Base-by-base conservation (phyloP, 495 filamentous ascomycete genomes). In the Aspergillus coremiiformis region DNA sequence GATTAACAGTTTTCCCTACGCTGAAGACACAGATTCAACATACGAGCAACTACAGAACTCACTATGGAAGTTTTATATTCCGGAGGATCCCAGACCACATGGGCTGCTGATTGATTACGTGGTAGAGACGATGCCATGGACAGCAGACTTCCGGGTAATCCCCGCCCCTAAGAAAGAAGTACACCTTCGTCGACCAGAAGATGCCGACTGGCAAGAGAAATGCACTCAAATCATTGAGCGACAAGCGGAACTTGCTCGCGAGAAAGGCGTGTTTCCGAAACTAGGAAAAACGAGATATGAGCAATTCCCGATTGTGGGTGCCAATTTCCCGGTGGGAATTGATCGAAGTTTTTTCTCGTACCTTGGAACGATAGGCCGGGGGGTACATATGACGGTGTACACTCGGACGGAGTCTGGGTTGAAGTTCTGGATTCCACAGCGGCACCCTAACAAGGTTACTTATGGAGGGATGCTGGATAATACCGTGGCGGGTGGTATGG, bases 401-500 rank as follows among this genome's bases (percentile, higher is more conserved):
- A 39, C 51, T 5, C 53, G 58, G 5, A 49, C 39, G 11, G 58
- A 55, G 29, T 50, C 64, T 11, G 59, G 51, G 29, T 44, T 72
- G 47, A 71, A 69, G 43, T 62, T 81, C 44, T 84, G 80, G 79
- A 66, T 82, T 26, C 63, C 75, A 1, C 60, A 73, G n/a, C 66
- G 81, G 10, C 59, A 69, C 10, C 48, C 56, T 8, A 64, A 70
- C 21, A 65, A 77, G 44, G 67, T n/a, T n/a, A n/a, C 66, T 0
- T 80, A 70, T 50, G 76, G 78, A 2, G 64, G 66, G 11, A 68
- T 66, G 66, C 69, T 84, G 8, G 79, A 83, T 59, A 69, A 61
- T 4, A 73, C 78, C 0, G 80, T 83, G 0, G 80, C 50, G 71
- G 79, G 78, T 7, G 77, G 79, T 14, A 63, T 83, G 15, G 63